Base-by-base conservation (phyloP, 352 stramenopile genomes). In the Halophytophthora batemanensis region DNA sequence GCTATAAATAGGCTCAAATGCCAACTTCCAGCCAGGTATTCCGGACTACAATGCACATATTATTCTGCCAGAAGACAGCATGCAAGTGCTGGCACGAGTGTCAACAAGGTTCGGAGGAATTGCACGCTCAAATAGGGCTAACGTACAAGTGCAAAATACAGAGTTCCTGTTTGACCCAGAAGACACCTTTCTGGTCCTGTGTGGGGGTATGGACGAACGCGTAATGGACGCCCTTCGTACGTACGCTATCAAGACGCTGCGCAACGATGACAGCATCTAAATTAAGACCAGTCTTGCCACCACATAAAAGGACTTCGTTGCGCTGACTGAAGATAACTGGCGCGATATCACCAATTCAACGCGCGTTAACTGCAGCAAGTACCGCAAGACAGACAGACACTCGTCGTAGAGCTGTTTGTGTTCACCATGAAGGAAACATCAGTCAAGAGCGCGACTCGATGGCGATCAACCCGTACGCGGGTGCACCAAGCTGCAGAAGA, bases 121-220 rank as follows among this genome's bases (percentile, higher is more conserved):
- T n/a, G n/a, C n/a, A n/a, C n/a, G n/a, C n/a, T n/a, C 34, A 6
- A 45, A 34, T 23, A 44, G 50, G 45, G 45, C 50, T 33, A 45
- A 11, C 34, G 33, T 45, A 3, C 15, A 31, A 39, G 33, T 44
- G 6, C 19, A 45, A 8, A 15, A 55, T 25, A 28, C 48, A 41
- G 37, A 28, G n/a, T 50, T 50, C 19, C 31, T 50, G 21, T 57
- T 50, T 15, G 41, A 57, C 13, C 37, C 39, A 17, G 48, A 47
- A 6, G 28, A 48, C 33, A 47, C 15, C 29, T 56, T 45, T 43
- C 40, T 51, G n/a, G 51, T 19, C n/a, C 13, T 51, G 2, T 58
- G 51, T 50, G 19, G 6, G 25, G n/a, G 25, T 15, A 4, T 21
- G 19, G 34, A 51, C 2, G 34, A 31, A 22, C 45, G 46, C 22